Conservation (phyloP, 1,284 basidiomycete species). For the Grifola frondosa region DNA sequence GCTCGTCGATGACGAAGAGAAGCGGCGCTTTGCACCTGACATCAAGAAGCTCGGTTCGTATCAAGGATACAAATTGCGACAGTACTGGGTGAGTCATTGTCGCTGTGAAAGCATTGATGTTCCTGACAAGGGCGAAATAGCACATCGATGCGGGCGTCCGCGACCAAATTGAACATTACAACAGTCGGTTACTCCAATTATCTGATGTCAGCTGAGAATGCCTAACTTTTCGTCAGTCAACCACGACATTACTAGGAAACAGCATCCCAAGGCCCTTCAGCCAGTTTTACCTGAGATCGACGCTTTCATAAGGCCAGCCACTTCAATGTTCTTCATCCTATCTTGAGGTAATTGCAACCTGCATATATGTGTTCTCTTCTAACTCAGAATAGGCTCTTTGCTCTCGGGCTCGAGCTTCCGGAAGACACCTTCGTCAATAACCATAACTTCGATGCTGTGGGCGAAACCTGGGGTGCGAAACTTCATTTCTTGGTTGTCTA, state of each 20-base stretch:
- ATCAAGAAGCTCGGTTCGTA: constrained; percentile 51
- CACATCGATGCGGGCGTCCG: constrained; percentile 55
- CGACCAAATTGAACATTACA: constrained; percentile 61
- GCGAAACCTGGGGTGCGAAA: constrained; percentile 31
- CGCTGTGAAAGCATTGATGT: too few species aligned
- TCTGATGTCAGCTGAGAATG: neutral
- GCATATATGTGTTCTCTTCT: constrained; percentile 1
- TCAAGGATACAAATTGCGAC: constrained; percentile 56
- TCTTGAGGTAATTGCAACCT: constrained; percentile 21
- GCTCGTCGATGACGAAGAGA: constrained; percentile 53
- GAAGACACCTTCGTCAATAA: constrained; percentile 27
- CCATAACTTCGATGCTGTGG: constrained; percentile 32
- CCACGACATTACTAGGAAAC: too few species aligned
- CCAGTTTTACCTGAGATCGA: constrained; percentile 44
- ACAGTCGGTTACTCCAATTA: constrained; percentile 37
- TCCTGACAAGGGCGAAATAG: too few species aligned
- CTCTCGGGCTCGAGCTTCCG: constrained; percentile 17
- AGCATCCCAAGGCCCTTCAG: constrained; percentile 35
- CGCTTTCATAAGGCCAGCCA: constrained; percentile 30
- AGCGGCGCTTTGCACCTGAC: constrained; percentile 46
- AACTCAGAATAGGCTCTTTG: constrained; percentile 13
- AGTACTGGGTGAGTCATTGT: too few species aligned
- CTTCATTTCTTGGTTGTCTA: neutral
- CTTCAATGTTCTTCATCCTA: constrained; percentile 24
- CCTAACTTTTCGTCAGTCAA: neutral